Base-by-base conservation (phyloP, 1,284 basidiomycete genomes). In the Fistulinella cinereoalba region DNA sequence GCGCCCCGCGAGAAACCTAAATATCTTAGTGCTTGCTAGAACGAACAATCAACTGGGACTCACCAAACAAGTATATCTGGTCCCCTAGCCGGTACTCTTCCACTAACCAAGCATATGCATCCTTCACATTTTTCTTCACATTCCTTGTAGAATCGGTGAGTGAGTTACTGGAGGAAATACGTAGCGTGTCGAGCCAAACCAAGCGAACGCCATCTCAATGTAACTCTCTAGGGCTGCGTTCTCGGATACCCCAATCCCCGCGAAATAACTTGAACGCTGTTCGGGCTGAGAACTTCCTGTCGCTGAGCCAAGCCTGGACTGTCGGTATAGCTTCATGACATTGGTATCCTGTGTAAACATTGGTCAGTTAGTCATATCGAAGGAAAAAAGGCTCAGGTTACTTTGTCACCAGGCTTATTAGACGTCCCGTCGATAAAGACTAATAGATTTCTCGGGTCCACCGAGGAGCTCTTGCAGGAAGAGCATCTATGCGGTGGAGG, bases 1-100 rank as follows among this genome's bases (percentile, higher is more conserved):
- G 68, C 71, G 2, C 71, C 72, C 24, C 70, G 59, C 34, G 71
- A 74, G 44, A 71, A 73, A 1, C 72, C 72, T 73, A 6, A 28
- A 16, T 63, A 61, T 68, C 69, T 36, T 64, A 57, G 15, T 58
- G 68, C 10, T 28, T 23, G 21, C 18, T 13, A 46, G 67, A 69
- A 3, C 61, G 57, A 67, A 50, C 6, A 1, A 16, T 1, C 11
- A 28, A 37, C 34, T 6, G 10, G 13, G 22, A 33, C 44, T 0
- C 38, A 72, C 71, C 71, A 46, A 73, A 71, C 8, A 73, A 42
- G 46, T 60, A 73, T 18, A 72, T 70, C 15, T 46, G 45, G 40
- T 71, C 68, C 3, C 68, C 69, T 1, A 43, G 25, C n/a, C 45
- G 19, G 48, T 72, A 72, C 2, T 49, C 50, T 7, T 60, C 57